Conservation (phyloP, 2,329 filamentous ascomycete species). For the Drechslera avenae region DNA sequence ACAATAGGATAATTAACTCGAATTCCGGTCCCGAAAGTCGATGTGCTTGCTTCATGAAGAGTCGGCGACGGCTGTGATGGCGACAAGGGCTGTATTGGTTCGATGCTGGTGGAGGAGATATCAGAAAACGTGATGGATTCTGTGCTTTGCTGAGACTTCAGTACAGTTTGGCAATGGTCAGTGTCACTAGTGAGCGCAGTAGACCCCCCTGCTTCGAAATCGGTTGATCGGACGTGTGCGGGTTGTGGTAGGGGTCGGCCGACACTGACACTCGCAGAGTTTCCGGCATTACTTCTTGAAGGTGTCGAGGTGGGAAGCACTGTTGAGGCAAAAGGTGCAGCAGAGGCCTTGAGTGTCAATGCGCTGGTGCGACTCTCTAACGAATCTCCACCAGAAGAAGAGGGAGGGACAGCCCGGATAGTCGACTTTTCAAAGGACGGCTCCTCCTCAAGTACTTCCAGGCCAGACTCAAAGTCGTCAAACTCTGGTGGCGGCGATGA, state of each 20-base stretch:
- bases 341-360: slow-evolving; percentile 46
- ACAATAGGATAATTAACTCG: slow-evolving; percentile 46
- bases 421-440: slow-evolving; percentile 33
- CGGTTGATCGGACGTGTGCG: slow-evolving; percentile 34
- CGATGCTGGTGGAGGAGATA: slow-evolving; percentile 41
- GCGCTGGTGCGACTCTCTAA: slow-evolving; percentile 38
- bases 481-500: slow-evolving; percentile 42
- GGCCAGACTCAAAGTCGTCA: slow-evolving; percentile 35
- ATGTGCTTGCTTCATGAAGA: slow-evolving; percentile 45
- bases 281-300: slow-evolving; percentile 35
- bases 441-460: slow-evolving; percentile 45
- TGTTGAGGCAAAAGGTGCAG: slow-evolving; percentile 44
- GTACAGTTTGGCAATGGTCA: slow-evolving; percentile 36
- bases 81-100: slow-evolving; percentile 33
- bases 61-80: slow-evolving; percentile 36
- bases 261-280: slow-evolving; percentile 36
- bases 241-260: slow-evolving; percentile 29
- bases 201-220: slow-evolving; percentile 39
- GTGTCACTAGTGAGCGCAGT: slow-evolving; percentile 41
- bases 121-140: slow-evolving; percentile 47
- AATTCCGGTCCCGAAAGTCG: slow-evolving; percentile 42
- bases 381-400: slow-evolving; percentile 41
- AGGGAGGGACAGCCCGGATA: slow-evolving; percentile 48
- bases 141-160: slow-evolving; percentile 34
- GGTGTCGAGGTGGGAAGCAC: slow-evolving; percentile 30